Base-by-base conservation (phyloP, 768 basidiomycete species). In the Kwoniella newhampshirensis region DNA sequence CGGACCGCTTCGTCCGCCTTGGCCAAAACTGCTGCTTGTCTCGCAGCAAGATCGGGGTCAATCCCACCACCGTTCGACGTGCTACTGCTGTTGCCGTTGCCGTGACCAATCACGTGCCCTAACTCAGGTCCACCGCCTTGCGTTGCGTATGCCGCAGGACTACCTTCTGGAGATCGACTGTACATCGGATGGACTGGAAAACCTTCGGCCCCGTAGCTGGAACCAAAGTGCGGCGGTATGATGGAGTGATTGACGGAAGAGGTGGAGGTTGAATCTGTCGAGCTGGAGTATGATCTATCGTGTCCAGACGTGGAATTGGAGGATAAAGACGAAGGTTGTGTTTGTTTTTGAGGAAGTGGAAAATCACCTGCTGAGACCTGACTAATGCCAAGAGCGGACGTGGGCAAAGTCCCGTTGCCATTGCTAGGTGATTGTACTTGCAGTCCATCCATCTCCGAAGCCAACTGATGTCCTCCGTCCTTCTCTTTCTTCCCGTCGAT, bases 171-270 rank as follows among this genome's bases (percentile, higher is more conserved):
- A 13, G 57, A 59, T 47, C 51, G 25, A 27, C 28, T 51, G 39
- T 45, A 61, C 4, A 43, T 32, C 32, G 32, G 6, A 32, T 6
- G 32, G n/a, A n/a, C 26, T 1, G 59, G 59, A 35, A 72, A 72
- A 15, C 70, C 70, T n/a, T 72, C 70, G 9, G 61, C 47, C 27
- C 70, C 70, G 40, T 72, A 72, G 41, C 63, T 65, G 5, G 70
- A 68, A 39, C 70, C 67, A 12, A 72, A 57, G 32, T 57, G 54
- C 1, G 64, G 49, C 5, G 70, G 70, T 25, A 51, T 43, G 3
- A 46, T 21, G 32, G 60, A 62, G 47, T 64, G 63, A 27, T 27
- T 32, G 0, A 30, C 37, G 9, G 54, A 44, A 9, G 59, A 59
- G 5, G 49, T 49, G 15, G 67, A 51, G 20, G 67, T 62, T 2